A percentile compares a stretch with the other conserved stretches of the same genome.
phyloP scores from a whole-genome alignment of 106 monocot species.

The Chionographis japonica region DNA sequence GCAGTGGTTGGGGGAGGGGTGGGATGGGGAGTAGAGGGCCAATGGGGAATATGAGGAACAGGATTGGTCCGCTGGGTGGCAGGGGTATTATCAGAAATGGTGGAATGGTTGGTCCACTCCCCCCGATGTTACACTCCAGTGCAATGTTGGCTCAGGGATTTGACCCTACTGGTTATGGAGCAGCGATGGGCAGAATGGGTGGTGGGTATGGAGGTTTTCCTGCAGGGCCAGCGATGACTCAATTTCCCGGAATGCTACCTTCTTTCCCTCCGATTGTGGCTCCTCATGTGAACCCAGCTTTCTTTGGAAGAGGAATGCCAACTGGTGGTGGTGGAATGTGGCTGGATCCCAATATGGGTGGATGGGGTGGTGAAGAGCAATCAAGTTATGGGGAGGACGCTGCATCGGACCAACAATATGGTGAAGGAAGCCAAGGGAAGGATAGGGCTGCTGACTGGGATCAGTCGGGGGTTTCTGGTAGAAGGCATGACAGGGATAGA shows the following conservation, averaged over 20 bases:
- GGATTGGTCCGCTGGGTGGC: conserved; percentile 35
- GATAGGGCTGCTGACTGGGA: conserved; percentile 28
- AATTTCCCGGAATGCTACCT: conserved; percentile 37
- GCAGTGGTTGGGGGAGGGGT: conserved; percentile 27
- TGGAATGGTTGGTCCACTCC: conserved; percentile 23
- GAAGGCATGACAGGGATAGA: conserved; percentile 43
- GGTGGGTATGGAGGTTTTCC: conserved; percentile 38
- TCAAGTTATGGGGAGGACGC: conserved; percentile 39
- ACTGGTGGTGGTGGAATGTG: conserved; percentile 34
- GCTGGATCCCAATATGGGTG: conserved; percentile 32
- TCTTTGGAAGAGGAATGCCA: conserved; percentile 42
- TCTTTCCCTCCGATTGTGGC: conserved; percentile 43
- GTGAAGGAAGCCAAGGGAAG: conserved; percentile 37
- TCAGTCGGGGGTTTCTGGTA: conserved; percentile 21
- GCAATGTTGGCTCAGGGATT: conserved; percentile 33
- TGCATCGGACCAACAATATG: conserved; percentile 42
- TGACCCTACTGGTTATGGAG: conserved; percentile 42
- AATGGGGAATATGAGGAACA: conserved; percentile 33
- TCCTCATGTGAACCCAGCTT: conserved; percentile 47
- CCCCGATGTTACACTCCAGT: conserved; percentile 20
- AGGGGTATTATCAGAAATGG: conserved; percentile 48
- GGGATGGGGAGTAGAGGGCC: conserved; percentile 27
- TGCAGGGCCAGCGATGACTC: conserved; percentile 22
- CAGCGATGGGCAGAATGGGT: conserved; percentile 39
- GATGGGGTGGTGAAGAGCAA: conserved; percentile 43